phyloP scores from a whole-genome alignment of 371 early-diverging fungal species.

The Mucor lusitanicus region DNA sequence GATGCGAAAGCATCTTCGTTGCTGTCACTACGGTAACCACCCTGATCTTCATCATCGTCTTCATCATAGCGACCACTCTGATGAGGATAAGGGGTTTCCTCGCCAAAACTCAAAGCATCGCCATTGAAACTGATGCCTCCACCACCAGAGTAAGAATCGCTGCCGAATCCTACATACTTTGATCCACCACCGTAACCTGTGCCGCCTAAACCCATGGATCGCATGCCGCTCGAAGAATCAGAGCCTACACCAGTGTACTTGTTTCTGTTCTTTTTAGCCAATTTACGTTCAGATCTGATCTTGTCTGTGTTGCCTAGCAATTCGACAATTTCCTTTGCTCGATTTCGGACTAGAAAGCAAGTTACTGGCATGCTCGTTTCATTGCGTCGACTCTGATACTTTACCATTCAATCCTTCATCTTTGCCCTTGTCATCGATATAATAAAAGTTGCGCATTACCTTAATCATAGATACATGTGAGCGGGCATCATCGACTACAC shows the following conservation, averaged over 20 bases:
- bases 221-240: conserved; percentile 25
- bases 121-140: conserved; percentile 31
- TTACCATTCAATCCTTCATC: conserved; percentile 96
- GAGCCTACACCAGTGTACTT: conserved; percentile 85
- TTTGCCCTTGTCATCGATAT: conserved; percentile 90
- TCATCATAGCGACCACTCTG: conserved; percentile 28
- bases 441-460: conserved; percentile 79
- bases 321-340: conserved; percentile 90
- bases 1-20: not conserved
- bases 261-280: conserved; percentile 83
- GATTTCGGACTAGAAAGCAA: conserved; percentile 72
- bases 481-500: conserved; percentile 87
- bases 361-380: not conserved
- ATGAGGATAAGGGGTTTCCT: conserved; percentile 27
- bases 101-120: conserved; percentile 32
- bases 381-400: too few species aligned
- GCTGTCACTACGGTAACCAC: not conserved
- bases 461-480: conserved; percentile 85
- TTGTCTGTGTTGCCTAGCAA: conserved; percentile 74
- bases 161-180: conserved; percentile 53
- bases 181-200: conserved; percentile 36
- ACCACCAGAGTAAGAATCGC: conserved; percentile 37
- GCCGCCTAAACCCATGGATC: conserved; percentile 1
- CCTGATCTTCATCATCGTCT: conserved; percentile 27
- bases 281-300: conserved; percentile 83